These are phyloP conservation scores for Tolypocladium pustulatum DNA, from an alignment of 2,329 filamentous ascomycete species.

Conservation along the genomic window DNA sequence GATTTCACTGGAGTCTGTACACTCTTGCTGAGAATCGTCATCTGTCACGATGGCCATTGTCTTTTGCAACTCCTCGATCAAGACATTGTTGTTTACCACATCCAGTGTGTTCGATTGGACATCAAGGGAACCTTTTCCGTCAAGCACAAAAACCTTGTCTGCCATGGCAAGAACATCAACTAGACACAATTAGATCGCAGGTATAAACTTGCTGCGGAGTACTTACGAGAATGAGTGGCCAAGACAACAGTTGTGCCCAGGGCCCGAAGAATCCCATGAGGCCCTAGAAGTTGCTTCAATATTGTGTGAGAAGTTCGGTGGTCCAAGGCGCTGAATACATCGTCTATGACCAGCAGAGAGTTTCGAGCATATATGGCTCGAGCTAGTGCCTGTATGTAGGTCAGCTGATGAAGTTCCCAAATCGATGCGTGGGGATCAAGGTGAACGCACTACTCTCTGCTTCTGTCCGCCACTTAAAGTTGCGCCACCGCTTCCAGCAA, in stretches of 20 bases:
- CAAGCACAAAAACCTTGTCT: constrained; percentile 1
- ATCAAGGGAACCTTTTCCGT: background rate
- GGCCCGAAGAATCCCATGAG: constrained; percentile 1
- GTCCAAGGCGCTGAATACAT: constrained; percentile 3
- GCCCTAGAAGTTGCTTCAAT: constrained; percentile 1
- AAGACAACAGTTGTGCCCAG: constrained; percentile 2
- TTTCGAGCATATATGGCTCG: constrained; percentile 3
- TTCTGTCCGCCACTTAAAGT: constrained; percentile 26
- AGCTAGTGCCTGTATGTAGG: constrained; percentile 1
- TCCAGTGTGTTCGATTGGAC: background rate
- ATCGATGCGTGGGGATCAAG: background rate
- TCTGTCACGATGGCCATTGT: background rate
- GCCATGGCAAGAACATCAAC: background rate
- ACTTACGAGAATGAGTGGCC: constrained; percentile 2
- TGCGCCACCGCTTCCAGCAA: constrained; percentile 23
- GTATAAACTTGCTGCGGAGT: background rate
- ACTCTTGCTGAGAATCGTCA: background rate
- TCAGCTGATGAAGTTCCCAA: background rate
- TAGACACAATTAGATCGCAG: background rate
- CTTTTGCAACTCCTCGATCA: background rate
- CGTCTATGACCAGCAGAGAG: constrained; percentile 1
- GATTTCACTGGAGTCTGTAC: background rate
- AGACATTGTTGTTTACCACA: background rate
- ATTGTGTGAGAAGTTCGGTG: constrained; percentile 1
- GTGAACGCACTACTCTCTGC: constrained; percentile 18